Evolutionary conservation across 2,329 filamentous ascomycete genomes (phyloP).

Genomic region (Hymenoscyphus albidus): DNA sequence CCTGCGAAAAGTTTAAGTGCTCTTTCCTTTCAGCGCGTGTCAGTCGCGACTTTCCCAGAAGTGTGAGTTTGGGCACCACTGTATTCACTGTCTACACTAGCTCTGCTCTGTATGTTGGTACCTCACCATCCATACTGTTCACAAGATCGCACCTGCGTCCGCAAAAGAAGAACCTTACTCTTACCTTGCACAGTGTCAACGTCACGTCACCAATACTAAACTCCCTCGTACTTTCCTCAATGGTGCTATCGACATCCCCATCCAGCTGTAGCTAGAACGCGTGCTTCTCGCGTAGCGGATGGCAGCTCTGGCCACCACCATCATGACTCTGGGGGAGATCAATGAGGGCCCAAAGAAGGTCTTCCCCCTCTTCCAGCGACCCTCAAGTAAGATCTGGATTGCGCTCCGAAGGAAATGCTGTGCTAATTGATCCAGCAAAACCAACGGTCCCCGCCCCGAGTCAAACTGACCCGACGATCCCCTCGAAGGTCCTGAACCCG

Average conservation of each 20-base stretch:
- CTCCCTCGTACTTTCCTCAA: neutral
- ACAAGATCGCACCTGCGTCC: neutral
- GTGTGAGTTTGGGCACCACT: neutral
- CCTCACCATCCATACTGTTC: neutral
- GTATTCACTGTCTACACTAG: neutral
- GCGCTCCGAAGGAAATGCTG: neutral
- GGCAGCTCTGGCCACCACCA: conserved; percentile 29
- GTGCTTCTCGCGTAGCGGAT: conserved; percentile 28
- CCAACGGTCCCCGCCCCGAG: neutral
- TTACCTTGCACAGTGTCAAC: neutral
- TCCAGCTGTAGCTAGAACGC: conserved; percentile 17
- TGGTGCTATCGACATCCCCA: conserved; percentile 8
- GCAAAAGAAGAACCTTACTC: neutral
- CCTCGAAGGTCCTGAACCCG: conserved; percentile 33
- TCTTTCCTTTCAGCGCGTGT: conserved; percentile 10
- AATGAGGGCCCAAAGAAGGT: conserved; percentile 29
- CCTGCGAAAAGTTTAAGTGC: neutral
- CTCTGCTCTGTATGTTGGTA: neutral
- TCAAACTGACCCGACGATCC: conserved; percentile 27
- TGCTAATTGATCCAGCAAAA: conserved; percentile 2
- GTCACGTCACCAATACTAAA: neutral
- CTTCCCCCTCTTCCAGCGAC: conserved; percentile 34
- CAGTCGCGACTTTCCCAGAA: conserved; percentile 14
- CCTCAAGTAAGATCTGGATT: conserved; percentile 24
- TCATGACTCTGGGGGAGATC: conserved; percentile 31